Base-by-base conservation (phyloP, 2,329 filamentous ascomycete genomes). In the Diaporthe sp. region DNA sequence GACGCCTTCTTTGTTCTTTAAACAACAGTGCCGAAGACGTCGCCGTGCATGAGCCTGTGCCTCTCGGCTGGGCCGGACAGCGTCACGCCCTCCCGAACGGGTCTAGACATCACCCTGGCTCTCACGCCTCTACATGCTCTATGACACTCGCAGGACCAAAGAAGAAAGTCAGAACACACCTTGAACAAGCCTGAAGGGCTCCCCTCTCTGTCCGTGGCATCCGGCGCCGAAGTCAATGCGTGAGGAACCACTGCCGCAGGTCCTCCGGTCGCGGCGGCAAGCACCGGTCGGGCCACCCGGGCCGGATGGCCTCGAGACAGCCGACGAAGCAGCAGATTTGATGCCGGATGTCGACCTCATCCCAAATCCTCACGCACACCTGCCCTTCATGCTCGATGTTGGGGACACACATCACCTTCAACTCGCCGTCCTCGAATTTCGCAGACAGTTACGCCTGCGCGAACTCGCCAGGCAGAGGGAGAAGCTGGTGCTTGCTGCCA, bases 391-490 rank as follows among this genome's bases (percentile, higher is more conserved):
- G 25, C 17, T n/a, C 17, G 56, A 63, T n/a, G n/a, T 32, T 4
- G 42, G 35, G n/a, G 50, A n/a, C n/a, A 61, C 69, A 32, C 37
- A 61, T 30, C 51, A 71, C 35, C 69, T 71, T 6, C 55, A 71
- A n/a, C 47, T 58, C 27, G 55, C 69, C 32, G 30, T 35, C 42
- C 42, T 61, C 15, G 56, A 39, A 47, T 71, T 63, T 22, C 56
- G 70, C 35, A 37, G 70, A 30, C 44, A 51, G 58, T 2, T 39
- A 12, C 44, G 32, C 7, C 70, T 25, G 56, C 70, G 56, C n/a
- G 44, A 55, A 19, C 35, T 53, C 19, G 44, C 58, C 13, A 63
- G 56, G 42, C 70, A 63, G 22, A 44, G 59, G 42, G 56, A 71
- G 10, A 63, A 42, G 47, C 47, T 71, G 35, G 59, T 63, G 44